Evolutionary conservation across 2,329 filamentous ascomycete species (phyloP), one percentile per base, ranked within the genome.

Genomic region (Periconia sp.): DNA sequence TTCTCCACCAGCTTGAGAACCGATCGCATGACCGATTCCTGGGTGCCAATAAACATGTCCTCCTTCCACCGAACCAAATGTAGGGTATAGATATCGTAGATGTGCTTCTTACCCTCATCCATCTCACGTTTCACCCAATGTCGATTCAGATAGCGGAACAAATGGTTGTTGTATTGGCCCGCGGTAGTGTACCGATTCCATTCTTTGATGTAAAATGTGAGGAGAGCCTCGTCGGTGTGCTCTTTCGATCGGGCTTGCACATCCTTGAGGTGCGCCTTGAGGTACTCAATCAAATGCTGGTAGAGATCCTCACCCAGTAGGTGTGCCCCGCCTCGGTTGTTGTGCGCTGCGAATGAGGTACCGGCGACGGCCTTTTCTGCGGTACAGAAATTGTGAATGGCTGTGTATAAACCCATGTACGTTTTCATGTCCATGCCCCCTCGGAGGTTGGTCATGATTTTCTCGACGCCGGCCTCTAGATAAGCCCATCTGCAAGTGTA

Each of bases 111-210:
- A 33, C 94, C 94, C 74, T 99, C 94, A 59, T 99, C 94, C 77
- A 99, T 96, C 77, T 99, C 94, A 30, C 94, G 84, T 82, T 97
- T 99, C 1, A 99, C 94, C 94, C 95, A 99, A 76, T 99, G 94
- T 30, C 94, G 86, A 71, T 99, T 99, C 23, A 99, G 85, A 71
- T 99, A 99, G 50, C 89, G 82, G 80, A 99, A 99, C 8, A 99
- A 80, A 72, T 99, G 93, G 75, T 99, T 95, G 73, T 97, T 94
- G 77, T 96, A 99, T 75, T 95, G 96, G 55, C 92, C 94, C 1
- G 94, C 93, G 14, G 90, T 91, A 1, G 94, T 99, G 77, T 97
- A 99, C 56, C 94, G 85, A 62, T 89, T 87, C 94, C 94, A 99
- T 81, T 99, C 92, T 70, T 89, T 86, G 74, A 97, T 99, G 74